These are phyloP conservation scores for Przewalskia tangutica DNA, from an alignment of 257 asterid genomes.

Conservation along the genomic window DNA sequence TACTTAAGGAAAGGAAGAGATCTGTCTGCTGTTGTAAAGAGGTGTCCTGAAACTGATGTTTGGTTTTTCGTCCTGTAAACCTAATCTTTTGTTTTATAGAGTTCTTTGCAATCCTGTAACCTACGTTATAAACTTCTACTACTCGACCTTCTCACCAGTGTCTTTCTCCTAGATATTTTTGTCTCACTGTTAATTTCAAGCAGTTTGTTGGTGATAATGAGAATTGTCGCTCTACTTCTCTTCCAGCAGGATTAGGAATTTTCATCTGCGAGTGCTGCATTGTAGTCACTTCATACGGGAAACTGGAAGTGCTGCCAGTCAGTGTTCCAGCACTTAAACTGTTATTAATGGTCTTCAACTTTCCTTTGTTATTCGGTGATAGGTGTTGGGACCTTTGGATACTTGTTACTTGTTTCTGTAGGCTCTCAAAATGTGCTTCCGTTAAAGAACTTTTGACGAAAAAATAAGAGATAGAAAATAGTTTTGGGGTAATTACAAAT, in stretches of 20 bases:
- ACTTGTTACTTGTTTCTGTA: not conserved
- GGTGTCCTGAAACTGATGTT: not conserved
- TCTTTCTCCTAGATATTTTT: not conserved
- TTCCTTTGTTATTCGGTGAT: not conserved
- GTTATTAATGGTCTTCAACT: not conserved
- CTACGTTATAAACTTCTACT: not conserved
- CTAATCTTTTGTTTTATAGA: not conserved
- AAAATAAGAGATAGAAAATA: not conserved
- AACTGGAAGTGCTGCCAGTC: not conserved
- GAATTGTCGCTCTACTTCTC: not conserved
- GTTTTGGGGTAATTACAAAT: not conserved
- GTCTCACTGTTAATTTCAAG: not conserved
- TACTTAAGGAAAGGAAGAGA: not conserved
- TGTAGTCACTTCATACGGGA: not conserved
- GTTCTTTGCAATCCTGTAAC: not conserved
- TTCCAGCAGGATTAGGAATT: not conserved
- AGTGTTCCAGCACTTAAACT: not conserved
- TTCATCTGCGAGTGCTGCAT: not conserved
- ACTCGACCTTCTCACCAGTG: not conserved
- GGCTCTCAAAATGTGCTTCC: not conserved
- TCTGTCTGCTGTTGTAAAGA: slow-evolving; percentile 30
- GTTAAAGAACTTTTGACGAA: not conserved
- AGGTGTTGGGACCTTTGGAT: not conserved
- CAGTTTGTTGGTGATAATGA: not conserved
- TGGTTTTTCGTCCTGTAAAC: not conserved